Evolutionary conservation across 352 stramenopile genomes (phyloP), one percentile per base, ranked within the genome.

Genomic region (Aphanomyces astaci): DNA sequence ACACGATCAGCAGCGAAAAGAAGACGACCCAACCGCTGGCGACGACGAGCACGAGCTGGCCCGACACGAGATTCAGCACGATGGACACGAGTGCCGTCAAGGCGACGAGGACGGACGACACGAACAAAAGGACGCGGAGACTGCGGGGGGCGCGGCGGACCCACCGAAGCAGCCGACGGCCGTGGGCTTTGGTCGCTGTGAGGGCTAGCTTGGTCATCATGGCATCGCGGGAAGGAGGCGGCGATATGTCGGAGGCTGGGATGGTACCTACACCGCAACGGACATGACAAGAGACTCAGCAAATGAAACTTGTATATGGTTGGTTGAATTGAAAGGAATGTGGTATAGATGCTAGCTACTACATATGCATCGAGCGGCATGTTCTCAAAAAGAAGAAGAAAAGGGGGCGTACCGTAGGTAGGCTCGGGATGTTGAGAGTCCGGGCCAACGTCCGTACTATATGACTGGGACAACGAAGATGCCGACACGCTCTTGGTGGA

Each of bases 21-120:
- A 59, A 11, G 19, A 68, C 17, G 25, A 68, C n/a, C 62, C 62
- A 68, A 13, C n/a, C 43, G 51, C 59, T 68, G 62, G 59, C 43
- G 19, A 68, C 9, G 31, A 68, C 53, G 15, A 57, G 13, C 22
- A 57, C 4, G 17, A 68, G 3, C 7, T 57, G 48, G 25, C 62
- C 62, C 22, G 62, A 57, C 13, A 68, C 2, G 3, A 68, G 13
- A 28, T 68, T 43, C n/a, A 68, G 54, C 28, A 59, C 25, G n/a
- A 68, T 40, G 17, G 62, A 40, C n/a, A 68, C 13, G 13, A 24
- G 10, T 15, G 62, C 36, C 11, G 46, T 43, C 31, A 31, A 19
- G 13, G 59, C 5, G 9, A 68, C 13, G 3, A 68, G 51, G 10
- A 57, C 31, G 4, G 33, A 49, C 33, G 53, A 30, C 19, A 68